Conservation (phyloP, 305 asterid genomes). For the Solanum hybrid region DNA sequence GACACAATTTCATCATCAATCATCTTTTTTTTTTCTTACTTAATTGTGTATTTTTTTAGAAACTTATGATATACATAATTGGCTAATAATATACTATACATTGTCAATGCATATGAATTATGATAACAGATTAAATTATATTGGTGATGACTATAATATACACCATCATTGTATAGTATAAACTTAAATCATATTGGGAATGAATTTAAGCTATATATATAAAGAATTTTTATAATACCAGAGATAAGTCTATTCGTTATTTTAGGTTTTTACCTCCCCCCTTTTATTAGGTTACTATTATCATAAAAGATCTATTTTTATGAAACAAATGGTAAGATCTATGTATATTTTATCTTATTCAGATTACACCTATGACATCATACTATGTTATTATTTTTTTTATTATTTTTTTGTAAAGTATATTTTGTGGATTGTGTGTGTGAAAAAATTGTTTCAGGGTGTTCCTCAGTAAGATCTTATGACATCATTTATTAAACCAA, state of each 20-base stretch:
- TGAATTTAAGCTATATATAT: background rate
- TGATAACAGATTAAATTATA: background rate
- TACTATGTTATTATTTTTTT: background rate
- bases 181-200: background rate
- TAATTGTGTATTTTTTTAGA: background rate
- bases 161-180: background rate
- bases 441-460: background rate
- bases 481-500: conserved; percentile 20
- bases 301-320: background rate
- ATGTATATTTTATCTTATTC: fast-evolving
- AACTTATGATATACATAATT: background rate
- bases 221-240: too few relatives aligned
- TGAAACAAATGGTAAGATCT: fast-evolving
- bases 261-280: background rate
- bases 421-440: background rate
- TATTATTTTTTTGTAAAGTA: background rate
- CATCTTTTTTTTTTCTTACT: conserved; percentile 7
- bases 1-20: background rate
- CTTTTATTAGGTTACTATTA: background rate
- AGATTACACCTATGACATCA: background rate
- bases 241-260: background rate
- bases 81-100: background rate
- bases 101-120: too few relatives aligned
- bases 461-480: background rate
- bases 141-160: background rate